These are phyloP conservation scores for Ceratobasidium sp. DNA, from an alignment of 1,284 basidiomycete species.

Conservation along the genomic window DNA sequence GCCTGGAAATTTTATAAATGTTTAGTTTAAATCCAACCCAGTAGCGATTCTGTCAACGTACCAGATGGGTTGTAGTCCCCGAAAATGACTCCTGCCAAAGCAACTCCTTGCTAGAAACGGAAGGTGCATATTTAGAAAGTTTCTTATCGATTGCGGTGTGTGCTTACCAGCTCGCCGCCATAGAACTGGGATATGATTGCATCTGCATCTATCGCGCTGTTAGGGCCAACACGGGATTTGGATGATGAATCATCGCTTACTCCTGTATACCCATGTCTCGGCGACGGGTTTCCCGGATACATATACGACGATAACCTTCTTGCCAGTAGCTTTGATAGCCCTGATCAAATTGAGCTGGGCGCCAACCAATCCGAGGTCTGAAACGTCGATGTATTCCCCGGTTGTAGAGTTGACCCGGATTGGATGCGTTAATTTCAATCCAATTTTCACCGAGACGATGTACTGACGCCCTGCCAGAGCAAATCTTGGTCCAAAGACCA, in stretches of 20 bases:
- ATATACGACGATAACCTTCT: slow-evolving; percentile 68
- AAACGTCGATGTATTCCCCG: slow-evolving; percentile 70
- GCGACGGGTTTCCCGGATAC: slow-evolving; percentile 72
- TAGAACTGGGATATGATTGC: slow-evolving; percentile 76
- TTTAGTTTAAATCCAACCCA: not conserved
- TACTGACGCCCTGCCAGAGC: slow-evolving; percentile 39
- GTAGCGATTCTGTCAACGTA: slow-evolving; percentile 44
- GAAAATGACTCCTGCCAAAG: slow-evolving; percentile 69
- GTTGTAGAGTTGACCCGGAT: slow-evolving; percentile 64
- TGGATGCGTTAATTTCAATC: not conserved
- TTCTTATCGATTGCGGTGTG: not conserved
- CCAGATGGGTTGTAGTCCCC: slow-evolving; percentile 72
- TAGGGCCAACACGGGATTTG: too few relatives aligned
- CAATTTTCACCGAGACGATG: too few relatives aligned
- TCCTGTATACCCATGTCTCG: slow-evolving; percentile 69
- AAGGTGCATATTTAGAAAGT: not conserved
- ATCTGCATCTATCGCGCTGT: slow-evolving; percentile 58
- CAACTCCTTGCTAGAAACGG: slow-evolving; percentile 57
- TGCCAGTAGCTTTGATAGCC: slow-evolving; percentile 63
- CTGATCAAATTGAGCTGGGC: slow-evolving; percentile 67
- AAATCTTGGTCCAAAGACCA: slow-evolving; percentile 52
- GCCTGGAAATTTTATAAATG: slow-evolving; percentile 48
- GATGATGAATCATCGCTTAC: not conserved
- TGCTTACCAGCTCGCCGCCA: slow-evolving; percentile 61
- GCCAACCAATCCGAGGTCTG: slow-evolving; percentile 66